Evolutionary conservation across 2,329 filamentous ascomycete genomes (phyloP), one percentile per base, ranked within the genome.

Genomic region (Pseudocercospora macadamiae): DNA sequence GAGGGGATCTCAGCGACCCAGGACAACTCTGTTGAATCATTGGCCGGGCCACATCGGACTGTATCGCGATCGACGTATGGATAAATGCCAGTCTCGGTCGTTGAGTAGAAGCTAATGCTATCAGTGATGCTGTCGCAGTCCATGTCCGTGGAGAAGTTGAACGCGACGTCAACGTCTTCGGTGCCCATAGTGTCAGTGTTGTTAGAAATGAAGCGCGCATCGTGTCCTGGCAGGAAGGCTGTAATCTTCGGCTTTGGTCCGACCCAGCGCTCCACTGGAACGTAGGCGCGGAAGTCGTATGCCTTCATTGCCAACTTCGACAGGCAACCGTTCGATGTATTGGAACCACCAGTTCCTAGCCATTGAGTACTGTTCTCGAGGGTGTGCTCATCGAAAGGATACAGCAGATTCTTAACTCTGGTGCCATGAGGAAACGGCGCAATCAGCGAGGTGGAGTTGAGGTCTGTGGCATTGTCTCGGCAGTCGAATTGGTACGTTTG

Each of bases 81-180:
- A 1, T 63, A 67, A 12, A 72, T 71, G 6, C 77, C 78, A 49
- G 71, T 71, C 18, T 80, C 76, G 0, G 82, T 84, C 2, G 74
- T 80, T 2, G 85, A 86, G 21, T 75, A 74, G 54, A 86, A 71
- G 0, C 73, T 73, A 18, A 88, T 78, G 6, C 77, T 76, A 3
- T 77, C 69, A 0, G 77, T 80, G 7, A 87, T 73, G 0, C 73
- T 74, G 14, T 80, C 74, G 69, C 85, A 88, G 61, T 84, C 76
- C 85, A 88, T 87, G 37, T 80, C 74, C 1, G 75, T 75, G 0
- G 83, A 86, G 68, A 86, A 88, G 39, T 82, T 78, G 2, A 88
- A 54, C 47, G 80, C 76, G 36, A 87, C 73, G 3, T 76, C 66
- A 8, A 86, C 62, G 7, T 70, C 73, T 26, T 56, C 55, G 14